phyloP scores from a whole-genome alignment of 192 early-diverging fungal genomes.

The Lobosporangium transversale region DNA sequence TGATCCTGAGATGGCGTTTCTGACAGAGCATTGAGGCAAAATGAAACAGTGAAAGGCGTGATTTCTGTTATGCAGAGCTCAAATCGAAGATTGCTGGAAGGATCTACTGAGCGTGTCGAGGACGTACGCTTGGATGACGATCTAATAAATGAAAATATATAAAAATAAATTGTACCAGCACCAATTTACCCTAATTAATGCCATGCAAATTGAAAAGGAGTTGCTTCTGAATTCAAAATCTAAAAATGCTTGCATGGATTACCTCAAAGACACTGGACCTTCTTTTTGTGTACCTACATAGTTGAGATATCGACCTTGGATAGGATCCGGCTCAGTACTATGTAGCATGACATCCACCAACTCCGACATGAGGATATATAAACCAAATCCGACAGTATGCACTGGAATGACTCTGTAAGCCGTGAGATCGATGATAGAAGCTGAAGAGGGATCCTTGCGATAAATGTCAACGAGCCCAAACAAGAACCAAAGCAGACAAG shows the following conservation, averaged over 20 bases:
- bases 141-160: constrained; percentile 1
- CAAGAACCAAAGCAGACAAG: constrained; percentile 45
- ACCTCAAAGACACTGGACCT: constrained; percentile 40
- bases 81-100: constrained; percentile 35
- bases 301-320: constrained; percentile 41
- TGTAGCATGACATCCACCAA: constrained; percentile 52
- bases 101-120: constrained; percentile 9
- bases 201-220: too few relatives aligned
- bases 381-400: constrained; percentile 50
- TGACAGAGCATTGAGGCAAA: constrained; percentile 44
- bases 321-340: constrained; percentile 43
- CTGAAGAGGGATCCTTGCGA: constrained; percentile 40
- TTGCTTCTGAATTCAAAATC: too few relatives aligned
- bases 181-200: too few relatives aligned
- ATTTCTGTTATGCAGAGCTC: constrained; percentile 51
- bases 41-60: constrained; percentile 45
- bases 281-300: constrained; percentile 42
- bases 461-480: constrained; percentile 51
- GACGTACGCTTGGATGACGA: constrained; percentile 13
- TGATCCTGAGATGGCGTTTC: constrained; percentile 9
- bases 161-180: too few relatives aligned
- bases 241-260: too few relatives aligned
- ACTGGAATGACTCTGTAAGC: constrained; percentile 48
- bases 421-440: constrained; percentile 40
- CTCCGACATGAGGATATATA: constrained; percentile 52